phyloP scores from a whole-genome alignment of 495 filamentous ascomycete genomes.

The Hypoxylon rickii region DNA sequence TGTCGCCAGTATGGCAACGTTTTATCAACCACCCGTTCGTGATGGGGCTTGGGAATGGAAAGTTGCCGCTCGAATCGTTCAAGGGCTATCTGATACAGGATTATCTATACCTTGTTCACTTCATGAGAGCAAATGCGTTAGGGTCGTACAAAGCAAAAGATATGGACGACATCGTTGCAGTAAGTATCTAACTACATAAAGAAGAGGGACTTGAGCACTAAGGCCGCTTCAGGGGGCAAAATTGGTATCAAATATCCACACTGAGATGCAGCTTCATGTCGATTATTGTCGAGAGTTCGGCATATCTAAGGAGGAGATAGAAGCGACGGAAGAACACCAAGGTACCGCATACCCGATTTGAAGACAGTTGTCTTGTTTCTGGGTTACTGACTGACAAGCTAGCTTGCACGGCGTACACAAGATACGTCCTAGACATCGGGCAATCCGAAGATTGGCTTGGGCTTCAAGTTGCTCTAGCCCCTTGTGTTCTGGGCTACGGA shows the following conservation, averaged over 20 bases:
- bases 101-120: constrained; percentile 89
- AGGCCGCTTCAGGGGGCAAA: constrained; percentile 58
- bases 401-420: constrained; percentile 75
- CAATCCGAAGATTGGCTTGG: constrained; percentile 84
- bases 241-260: constrained; percentile 74
- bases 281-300: constrained; percentile 80
- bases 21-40: constrained; percentile 85
- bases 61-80: constrained; percentile 72
- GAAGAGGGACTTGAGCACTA: constrained; percentile 1
- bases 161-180: constrained; percentile 73
- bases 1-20: constrained; percentile 68
- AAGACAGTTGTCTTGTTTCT: not conserved
- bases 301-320: constrained; percentile 74
- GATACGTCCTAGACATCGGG: constrained; percentile 88
- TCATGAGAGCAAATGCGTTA: constrained; percentile 80
- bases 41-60: constrained; percentile 71
- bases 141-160: constrained; percentile 78
- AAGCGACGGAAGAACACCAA: constrained; percentile 71
- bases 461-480: constrained; percentile 79
- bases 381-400: constrained; percentile 29
- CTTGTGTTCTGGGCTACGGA: constrained; percentile 87
- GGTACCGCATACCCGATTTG: constrained; percentile 47
- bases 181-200: constrained; percentile 49
- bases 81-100: constrained; percentile 88
- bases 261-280: constrained; percentile 80